phyloP scores from a whole-genome alignment of 129 eudicot species.

The Artemisia annua region DNA sequence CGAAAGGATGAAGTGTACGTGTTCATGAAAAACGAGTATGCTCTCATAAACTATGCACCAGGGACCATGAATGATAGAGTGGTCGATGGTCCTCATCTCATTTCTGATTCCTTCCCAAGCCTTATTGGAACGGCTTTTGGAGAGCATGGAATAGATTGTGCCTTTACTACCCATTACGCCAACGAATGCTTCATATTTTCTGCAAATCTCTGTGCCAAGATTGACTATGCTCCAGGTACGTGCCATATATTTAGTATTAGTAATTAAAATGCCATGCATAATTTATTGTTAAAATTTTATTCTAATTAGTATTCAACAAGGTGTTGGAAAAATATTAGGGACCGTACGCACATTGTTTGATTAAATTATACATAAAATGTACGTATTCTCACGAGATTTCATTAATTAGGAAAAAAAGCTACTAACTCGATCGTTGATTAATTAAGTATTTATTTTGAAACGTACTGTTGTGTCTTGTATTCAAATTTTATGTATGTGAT shows the following conservation, averaged over 20 bases:
- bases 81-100: neutral
- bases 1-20: neutral
- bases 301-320: no score
- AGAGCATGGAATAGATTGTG: conserved; percentile 3
- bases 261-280: no score
- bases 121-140: conserved; percentile 2
- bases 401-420: no score
- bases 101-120: neutral
- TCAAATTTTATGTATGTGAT: neutral
- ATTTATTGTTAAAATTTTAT: no score
- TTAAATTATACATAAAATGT: neutral
- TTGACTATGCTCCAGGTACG: conserved; percentile 4
- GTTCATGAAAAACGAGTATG: neutral
- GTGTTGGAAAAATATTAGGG: no score
- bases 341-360: neutral
- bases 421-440: no score
- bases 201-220: neutral
- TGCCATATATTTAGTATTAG: neutral
- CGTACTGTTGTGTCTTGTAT: neutral
- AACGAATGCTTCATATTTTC: neutral
- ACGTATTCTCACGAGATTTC: neutral
- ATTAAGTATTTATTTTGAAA: neutral
- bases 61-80: neutral
- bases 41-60: neutral
- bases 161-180: conserved; percentile 1